Evolutionary conservation across 1,139 yeast genomes (phyloP), one percentile per base, ranked within the genome.

Genomic region (Entelexis sorbosivorans): DNA sequence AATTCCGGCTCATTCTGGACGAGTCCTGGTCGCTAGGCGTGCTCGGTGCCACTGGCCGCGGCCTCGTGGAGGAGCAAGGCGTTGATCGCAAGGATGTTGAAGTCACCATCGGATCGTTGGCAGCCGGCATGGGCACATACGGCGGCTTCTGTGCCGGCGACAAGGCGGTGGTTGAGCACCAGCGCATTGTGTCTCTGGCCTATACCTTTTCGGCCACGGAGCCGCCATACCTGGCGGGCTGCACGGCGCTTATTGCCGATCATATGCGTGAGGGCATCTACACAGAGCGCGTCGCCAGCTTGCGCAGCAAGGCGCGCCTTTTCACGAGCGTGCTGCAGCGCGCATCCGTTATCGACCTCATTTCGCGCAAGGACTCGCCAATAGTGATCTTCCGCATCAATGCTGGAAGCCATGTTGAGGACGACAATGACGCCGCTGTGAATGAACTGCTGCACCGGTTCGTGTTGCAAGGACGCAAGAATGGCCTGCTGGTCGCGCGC

Each of bases 131-230:
- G 59, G 93, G 89, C n/a, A 75, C 94, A 10, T 81, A 93, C 43
- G 99, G 99, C 57, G 98, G 96, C 0, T 91, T 87, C 67, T 91
- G 95, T 64, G 86, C 86, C 26, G 98, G 97, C 54, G 82, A 78
- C 39, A 69, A 71, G 38, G 82, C 82, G 53, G 86, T 91, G 89
- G 79, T 89, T 43, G 84, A 82, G 60, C 96, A 91, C 68, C 98
- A 93, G 73, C 80, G 94, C 64, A 82, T 89, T 62, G 85, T 88
- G 32, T 85, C 95, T 10, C 74, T 76, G 59, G 96, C 96, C 2
- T 91, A 87, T 64, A 93, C 93, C 55, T 91, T 87, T 64, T 83
- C 95, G 64, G 99, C 99, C 10, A 79, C 96, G 2, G 76, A 91
- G 65, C 97, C 98, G 14, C 94, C 97, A 17, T 89, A 84, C 66